Percentiles rank a stretch among this genome's conserved stretches.
Conservation (phyloP, 148 eudicot genomes). For the Beta vulgaris region DNA sequence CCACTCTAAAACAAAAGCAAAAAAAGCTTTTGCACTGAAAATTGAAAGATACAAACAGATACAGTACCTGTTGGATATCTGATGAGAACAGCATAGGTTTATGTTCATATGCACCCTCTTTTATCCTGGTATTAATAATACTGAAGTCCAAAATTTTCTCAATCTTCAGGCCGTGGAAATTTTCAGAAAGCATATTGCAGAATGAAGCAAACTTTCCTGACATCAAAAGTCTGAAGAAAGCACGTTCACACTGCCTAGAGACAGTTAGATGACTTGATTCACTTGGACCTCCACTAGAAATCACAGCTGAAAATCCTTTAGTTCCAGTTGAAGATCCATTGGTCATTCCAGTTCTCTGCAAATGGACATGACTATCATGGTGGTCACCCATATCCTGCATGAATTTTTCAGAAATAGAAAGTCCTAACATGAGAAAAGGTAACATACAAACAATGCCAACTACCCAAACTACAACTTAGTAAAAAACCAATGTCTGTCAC, state of each 20-base stretch:
- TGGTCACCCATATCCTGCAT: conserved; percentile 38
- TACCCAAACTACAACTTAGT: not conserved
- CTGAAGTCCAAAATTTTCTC: conserved; percentile 54
- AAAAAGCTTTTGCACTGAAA: not conserved
- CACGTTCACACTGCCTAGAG: conserved; percentile 47
- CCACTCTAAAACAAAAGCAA: not conserved
- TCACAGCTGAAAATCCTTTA: conserved; percentile 28
- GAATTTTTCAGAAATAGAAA: conserved; percentile 7
- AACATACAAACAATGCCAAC: not conserved
- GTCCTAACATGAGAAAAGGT: not conserved
- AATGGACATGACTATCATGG: conserved; percentile 35
- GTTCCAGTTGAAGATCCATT: conserved; percentile 33
- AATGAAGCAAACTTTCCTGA: conserved; percentile 70
- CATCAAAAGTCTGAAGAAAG: conserved; percentile 49
- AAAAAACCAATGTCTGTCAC: not conserved
- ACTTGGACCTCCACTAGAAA: conserved; percentile 41
- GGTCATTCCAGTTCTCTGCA: conserved; percentile 17
- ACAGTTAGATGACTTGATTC: conserved; percentile 34
- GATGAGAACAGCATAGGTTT: conserved; percentile 58
- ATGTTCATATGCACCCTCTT: conserved; percentile 68
- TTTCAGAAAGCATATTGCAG: conserved; percentile 53
- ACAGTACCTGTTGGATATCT: conserved; percentile 73
- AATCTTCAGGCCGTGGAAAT: conserved; percentile 59
- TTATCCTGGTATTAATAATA: conserved; percentile 52
- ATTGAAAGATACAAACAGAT: not conserved